Evolutionary conservation across 2,329 filamentous ascomycete species (phyloP).

Genomic region (Xenosphaeropsis pyriputrescens): DNA sequence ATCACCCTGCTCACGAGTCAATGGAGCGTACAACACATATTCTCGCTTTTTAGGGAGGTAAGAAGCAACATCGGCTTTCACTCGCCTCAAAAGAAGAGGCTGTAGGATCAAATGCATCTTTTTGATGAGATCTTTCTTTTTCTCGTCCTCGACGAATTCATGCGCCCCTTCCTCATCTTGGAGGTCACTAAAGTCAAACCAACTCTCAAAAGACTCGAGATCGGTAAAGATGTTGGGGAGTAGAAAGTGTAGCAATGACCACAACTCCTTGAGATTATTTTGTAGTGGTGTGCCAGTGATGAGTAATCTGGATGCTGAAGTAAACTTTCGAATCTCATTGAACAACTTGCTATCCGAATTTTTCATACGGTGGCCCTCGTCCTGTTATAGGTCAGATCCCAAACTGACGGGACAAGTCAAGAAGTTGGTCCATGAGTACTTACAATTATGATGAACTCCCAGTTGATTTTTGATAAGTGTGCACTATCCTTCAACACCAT

Average conservation of each 20-base stretch:
- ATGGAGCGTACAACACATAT: conserved; percentile 86
- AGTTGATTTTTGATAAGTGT: conserved; percentile 68
- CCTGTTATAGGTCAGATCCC: conserved; percentile 29
- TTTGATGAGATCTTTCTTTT: conserved; percentile 63
- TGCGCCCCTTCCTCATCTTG: conserved; percentile 70
- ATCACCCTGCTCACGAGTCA: conserved; percentile 83
- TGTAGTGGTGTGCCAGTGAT: conserved; percentile 93
- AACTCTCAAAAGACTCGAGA: conserved; percentile 81
- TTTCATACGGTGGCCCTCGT: conserved; percentile 94
- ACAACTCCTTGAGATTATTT: conserved; percentile 88
- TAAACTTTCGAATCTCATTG: conserved; percentile 74
- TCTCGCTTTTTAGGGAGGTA: conserved; percentile 92
- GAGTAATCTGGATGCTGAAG: conserved; percentile 76
- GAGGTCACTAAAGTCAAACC: conserved; percentile 94
- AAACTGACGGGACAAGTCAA: not conserved
- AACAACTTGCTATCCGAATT: conserved; percentile 91
- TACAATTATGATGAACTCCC: conserved; percentile 95
- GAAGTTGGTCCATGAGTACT: conserved; percentile 12
- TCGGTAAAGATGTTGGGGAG: conserved; percentile 88
- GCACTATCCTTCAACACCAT: conserved; percentile 87
- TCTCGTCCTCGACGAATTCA: conserved; percentile 64
- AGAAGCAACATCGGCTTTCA: conserved; percentile 88
- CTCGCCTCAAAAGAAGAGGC: conserved; percentile 70
- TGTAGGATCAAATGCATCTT: conserved; percentile 91
- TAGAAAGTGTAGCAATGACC: conserved; percentile 88